phyloP scores from a whole-genome alignment of 495 filamentous ascomycete species.

The Mycothermus thermophilus region DNA sequence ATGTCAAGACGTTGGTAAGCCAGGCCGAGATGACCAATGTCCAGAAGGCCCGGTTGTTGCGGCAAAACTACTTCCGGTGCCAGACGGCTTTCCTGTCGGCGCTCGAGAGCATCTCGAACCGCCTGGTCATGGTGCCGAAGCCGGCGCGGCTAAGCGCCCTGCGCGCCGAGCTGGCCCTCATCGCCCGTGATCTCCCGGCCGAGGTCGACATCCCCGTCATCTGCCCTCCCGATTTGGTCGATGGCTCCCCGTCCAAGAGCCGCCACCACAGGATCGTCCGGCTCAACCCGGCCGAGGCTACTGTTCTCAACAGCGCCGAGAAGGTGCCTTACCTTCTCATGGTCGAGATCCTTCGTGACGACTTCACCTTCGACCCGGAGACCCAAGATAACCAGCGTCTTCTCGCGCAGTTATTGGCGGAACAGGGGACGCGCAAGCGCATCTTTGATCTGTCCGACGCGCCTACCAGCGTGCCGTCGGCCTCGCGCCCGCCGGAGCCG shows the following conservation, averaged over 20 bases:
- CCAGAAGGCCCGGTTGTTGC: slow-evolving; percentile 48
- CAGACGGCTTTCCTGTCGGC: slow-evolving; percentile 60
- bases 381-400: slow-evolving; percentile 49
- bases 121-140: slow-evolving; percentile 59
- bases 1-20: slow-evolving; percentile 31
- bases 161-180: slow-evolving; percentile 58
- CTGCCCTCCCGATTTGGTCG: slow-evolving; percentile 51
- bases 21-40: slow-evolving; percentile 38
- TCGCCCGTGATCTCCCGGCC: slow-evolving; percentile 57
- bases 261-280: slow-evolving; percentile 62
- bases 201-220: slow-evolving; percentile 68
- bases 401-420: slow-evolving; percentile 43
- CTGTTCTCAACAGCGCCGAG: slow-evolving; percentile 65
- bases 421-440: slow-evolving; percentile 46
- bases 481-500: slow-evolving; percentile 18
- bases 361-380: slow-evolving; percentile 61
- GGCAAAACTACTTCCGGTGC: slow-evolving; percentile 61
- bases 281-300: slow-evolving; percentile 63
- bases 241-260: slow-evolving; percentile 48
- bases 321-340: slow-evolving; percentile 65
- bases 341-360: slow-evolving; percentile 59
- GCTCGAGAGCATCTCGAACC: slow-evolving; percentile 63
- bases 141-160: slow-evolving; percentile 60
- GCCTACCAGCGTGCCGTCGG: slow-evolving; percentile 19
- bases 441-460: slow-evolving; percentile 50